phyloP scores from a whole-genome alignment of 352 stramenopile species.

The Pythium guiyangense region DNA sequence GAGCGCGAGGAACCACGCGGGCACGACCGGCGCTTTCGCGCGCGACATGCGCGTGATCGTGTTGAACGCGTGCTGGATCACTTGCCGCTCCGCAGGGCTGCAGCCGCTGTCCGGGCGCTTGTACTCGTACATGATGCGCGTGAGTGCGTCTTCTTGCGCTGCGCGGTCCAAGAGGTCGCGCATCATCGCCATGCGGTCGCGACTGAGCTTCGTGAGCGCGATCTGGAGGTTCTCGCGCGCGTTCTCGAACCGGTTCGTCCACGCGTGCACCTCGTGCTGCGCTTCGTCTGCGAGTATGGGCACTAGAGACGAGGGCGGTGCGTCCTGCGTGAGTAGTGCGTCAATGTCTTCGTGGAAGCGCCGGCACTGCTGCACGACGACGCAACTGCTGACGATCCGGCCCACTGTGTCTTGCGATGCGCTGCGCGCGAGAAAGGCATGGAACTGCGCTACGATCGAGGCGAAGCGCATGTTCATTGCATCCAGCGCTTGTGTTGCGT shows the following conservation, averaged over 20 bases:
- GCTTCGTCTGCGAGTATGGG: neutral
- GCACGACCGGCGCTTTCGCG: conserved; percentile 5
- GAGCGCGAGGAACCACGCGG: conserved; percentile 6
- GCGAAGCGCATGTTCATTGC: neutral
- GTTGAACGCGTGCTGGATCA: conserved; percentile 14
- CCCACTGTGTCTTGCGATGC: neutral
- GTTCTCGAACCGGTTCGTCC: conserved; percentile 9
- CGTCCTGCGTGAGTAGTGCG: neutral
- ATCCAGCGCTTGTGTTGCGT: neutral
- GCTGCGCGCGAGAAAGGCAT: conserved; percentile 1
- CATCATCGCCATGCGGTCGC: conserved; percentile 9
- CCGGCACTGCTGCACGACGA: conserved; percentile 1
- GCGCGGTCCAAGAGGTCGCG: conserved; percentile 4
- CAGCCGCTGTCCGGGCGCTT: conserved; percentile 1
- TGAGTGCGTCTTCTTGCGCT: conserved; percentile 8
- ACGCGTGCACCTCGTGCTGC: conserved; percentile 5
- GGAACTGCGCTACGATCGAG: neutral
- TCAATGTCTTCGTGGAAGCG: conserved; percentile 8
- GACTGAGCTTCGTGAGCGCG: conserved; percentile 3
- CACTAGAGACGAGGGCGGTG: too few relatives aligned
- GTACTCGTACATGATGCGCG: conserved; percentile 13
- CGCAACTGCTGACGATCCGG: conserved; percentile 6
- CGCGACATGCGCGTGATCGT: conserved; percentile 13
- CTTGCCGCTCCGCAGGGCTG: conserved; percentile 1
- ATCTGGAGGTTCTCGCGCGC: conserved; percentile 5